A percentile compares a stretch with the other conserved stretches of the same genome.
Evolutionary conservation across 2,329 filamentous ascomycete genomes (phyloP).

Genomic region (Rasamsonia emersonii): DNA sequence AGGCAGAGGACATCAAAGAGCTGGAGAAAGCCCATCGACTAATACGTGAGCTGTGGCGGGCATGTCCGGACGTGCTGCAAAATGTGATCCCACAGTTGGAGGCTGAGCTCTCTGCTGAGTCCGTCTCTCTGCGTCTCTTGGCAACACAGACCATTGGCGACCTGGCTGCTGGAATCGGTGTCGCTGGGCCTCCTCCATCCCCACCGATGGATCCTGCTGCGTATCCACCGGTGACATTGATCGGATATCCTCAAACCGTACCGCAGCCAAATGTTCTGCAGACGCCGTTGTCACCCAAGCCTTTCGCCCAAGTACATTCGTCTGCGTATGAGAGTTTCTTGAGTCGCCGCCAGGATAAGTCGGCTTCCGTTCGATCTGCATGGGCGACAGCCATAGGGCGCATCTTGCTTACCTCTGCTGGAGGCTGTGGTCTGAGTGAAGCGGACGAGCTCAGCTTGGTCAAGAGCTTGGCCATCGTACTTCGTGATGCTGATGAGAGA

Average conservation of each 20-base stretch:
- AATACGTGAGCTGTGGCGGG: conserved; percentile 87
- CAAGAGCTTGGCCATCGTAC: conserved; percentile 65
- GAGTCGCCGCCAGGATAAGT: conserved; percentile 78
- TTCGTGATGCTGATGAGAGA: conserved; percentile 82
- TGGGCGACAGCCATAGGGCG: conserved; percentile 80
- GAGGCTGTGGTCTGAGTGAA: conserved; percentile 75
- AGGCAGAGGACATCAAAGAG: conserved; percentile 78
- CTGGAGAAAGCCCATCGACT: conserved; percentile 82
- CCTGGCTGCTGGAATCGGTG: conserved; percentile 87
- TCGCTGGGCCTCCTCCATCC: conserved; percentile 71
- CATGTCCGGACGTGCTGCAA: conserved; percentile 75
- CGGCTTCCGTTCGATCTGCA: conserved; percentile 67
- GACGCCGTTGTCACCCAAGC: conserved; percentile 76
- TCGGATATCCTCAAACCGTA: conserved; percentile 44
- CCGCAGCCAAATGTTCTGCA: conserved; percentile 56
- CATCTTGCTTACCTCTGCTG: conserved; percentile 84
- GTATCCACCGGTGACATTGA: conserved; percentile 57
- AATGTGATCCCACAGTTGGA: conserved; percentile 94
- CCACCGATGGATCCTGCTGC: conserved; percentile 68
- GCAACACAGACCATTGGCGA: conserved; percentile 93
- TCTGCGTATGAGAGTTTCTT: conserved; percentile 76
- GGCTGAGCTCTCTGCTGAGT: conserved; percentile 83
- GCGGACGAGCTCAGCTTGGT: conserved; percentile 73
- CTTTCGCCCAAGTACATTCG: conserved; percentile 75
- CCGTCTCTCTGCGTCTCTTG: conserved; percentile 72